phyloP scores from a whole-genome alignment of 2,329 filamentous ascomycete genomes.

The Tricladium varicosporioides region DNA sequence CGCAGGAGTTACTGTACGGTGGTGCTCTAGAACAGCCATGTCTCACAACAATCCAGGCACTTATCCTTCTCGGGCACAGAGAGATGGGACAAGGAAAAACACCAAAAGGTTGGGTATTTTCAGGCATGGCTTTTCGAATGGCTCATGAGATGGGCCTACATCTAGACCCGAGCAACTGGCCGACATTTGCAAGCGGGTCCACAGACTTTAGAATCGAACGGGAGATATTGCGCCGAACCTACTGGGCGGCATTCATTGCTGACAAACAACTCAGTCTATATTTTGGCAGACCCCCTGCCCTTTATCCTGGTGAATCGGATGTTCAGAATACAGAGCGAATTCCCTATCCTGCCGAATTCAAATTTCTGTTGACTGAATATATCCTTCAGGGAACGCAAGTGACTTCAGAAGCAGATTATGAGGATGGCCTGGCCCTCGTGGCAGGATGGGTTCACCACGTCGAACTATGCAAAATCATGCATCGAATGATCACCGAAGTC shows the following conservation, averaged over 20 bases:
- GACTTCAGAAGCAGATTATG: conserved; percentile 44
- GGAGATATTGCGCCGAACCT: conserved; percentile 48
- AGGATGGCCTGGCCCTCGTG: conserved; percentile 44
- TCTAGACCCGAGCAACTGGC: conserved; percentile 50
- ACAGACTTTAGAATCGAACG: conserved; percentile 41
- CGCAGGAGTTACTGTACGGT: conserved; percentile 43
- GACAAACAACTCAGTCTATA: conserved; percentile 52
- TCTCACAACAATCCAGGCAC: conserved; percentile 45
- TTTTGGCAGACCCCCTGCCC: conserved; percentile 49
- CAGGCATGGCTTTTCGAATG: conserved; percentile 50
- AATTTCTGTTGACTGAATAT: conserved; percentile 46
- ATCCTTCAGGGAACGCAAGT: conserved; percentile 38
- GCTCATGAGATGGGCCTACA: conserved; percentile 53
- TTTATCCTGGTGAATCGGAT: conserved; percentile 49
- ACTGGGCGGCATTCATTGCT: conserved; percentile 50
- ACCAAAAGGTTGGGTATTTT: conserved; percentile 51
- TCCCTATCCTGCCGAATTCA: conserved; percentile 49
- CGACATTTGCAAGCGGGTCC: conserved; percentile 30
- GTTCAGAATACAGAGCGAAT: conserved; percentile 48
- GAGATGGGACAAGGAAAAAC: conserved; percentile 47
- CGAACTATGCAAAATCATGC: conserved; percentile 48
- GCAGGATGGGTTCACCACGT: conserved; percentile 47
- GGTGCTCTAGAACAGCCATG: conserved; percentile 45
- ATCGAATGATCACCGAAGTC: conserved; percentile 48
- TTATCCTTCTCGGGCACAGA: conserved; percentile 45